Base-by-base conservation (phyloP, 2,329 filamentous ascomycete species). In the Gyromitra esculenta region DNA sequence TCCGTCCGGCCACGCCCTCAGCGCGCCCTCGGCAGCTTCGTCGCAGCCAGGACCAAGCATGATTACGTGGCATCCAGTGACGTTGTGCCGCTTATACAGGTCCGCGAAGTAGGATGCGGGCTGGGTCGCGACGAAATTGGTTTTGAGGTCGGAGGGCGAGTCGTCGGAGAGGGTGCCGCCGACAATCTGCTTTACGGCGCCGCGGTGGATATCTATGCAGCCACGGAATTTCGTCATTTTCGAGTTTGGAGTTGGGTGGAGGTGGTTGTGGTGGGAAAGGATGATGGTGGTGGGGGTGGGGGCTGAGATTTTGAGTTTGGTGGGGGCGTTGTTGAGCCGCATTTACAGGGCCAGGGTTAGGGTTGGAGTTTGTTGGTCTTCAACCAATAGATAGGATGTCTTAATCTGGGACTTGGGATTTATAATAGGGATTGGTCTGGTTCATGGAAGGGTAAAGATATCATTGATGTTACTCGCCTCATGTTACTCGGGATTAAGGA, bases 151-250 rank as follows among this genome's bases (percentile, higher is more conserved):
- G 5, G 87, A 83, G 8, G 56, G 63, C 0, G 88, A 88, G 82
- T 88, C 88, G 84, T 91, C 91, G 13, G 77, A 79, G 78, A 99
- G 88, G 1, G 96, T 98, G 76, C 96, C 95, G 80, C 96, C 96
- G 52, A 99, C 94, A 81, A 99, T 99, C 84, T 99, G 96, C 86
- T 99, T 99, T 76, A 99, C 96, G 83, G 95, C 91, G 13, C 96
- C 96, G n/a, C 94, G 91, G 84, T 99, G 96, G 68, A 99, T 89
- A 85, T 99, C 96, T 84, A 99, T 98, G 83, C 96, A 99, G 21
- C 96, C 96, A 50, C 96, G 88, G 82, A 99, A 99, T 81, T 91
- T 90, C 1, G 96, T 98, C 96, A 99, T 97, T 56, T 78, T 85
- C 2, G 54, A 18, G 15, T 21, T 5, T 15, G 18, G 15, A n/a